Evolutionary conservation across 2,329 filamentous ascomycete genomes (phyloP).

Genomic region (Chlorencoelia australis): DNA sequence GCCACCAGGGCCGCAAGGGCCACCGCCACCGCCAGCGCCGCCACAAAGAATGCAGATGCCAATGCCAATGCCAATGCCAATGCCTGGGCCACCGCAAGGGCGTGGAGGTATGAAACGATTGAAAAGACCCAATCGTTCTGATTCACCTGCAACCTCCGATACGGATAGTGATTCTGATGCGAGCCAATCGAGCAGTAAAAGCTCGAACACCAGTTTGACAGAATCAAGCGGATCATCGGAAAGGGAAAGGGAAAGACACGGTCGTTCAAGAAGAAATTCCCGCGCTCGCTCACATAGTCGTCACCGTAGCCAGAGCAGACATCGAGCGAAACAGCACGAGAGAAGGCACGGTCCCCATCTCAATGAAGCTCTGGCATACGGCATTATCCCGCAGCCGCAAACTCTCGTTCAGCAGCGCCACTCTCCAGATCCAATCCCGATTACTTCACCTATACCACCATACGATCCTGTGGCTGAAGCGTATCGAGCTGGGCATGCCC

Average conservation of each 20-base stretch:
- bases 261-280: conserved; percentile 7
- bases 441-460: too few species aligned
- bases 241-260: conserved; percentile 3
- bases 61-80: not conserved
- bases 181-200: too few species aligned
- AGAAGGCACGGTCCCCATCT: conserved; percentile 4
- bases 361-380: too few species aligned
- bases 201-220: too few species aligned
- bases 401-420: too few species aligned
- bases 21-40: not conserved
- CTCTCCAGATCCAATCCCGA: too few species aligned
- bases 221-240: too few species aligned
- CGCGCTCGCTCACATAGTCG: too few species aligned
- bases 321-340: conserved; percentile 11
- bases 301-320: conserved; percentile 16
- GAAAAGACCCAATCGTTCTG: too few species aligned
- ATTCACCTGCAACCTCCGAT: too few species aligned
- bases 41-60: not conserved
- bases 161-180: too few species aligned
- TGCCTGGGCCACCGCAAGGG: not conserved
- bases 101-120: not conserved
- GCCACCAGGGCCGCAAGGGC: not conserved
- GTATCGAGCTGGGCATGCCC: conserved; percentile 19
- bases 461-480: conserved; percentile 14
- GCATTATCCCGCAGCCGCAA: too few species aligned